These are phyloP conservation scores for Candida koratica DNA, from an alignment of 805 yeast genomes.

Conservation along the genomic window DNA sequence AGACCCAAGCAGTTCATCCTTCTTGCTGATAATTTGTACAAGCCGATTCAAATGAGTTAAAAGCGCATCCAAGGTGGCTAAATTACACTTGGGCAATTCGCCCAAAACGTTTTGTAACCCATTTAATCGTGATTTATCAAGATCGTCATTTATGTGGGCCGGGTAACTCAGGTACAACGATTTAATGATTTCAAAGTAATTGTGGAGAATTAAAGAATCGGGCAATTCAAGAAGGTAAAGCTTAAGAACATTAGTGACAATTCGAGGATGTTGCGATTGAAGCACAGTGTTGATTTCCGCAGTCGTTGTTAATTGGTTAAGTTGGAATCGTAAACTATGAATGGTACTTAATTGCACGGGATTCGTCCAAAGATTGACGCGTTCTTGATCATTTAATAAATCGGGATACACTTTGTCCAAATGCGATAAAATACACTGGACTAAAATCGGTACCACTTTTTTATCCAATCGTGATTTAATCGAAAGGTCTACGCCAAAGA, in stretches of 20 bases:
- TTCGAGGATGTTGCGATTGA: slow-evolving; percentile 45
- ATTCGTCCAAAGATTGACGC: slow-evolving; percentile 65
- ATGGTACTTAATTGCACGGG: slow-evolving; percentile 59
- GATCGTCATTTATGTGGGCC: slow-evolving; percentile 28
- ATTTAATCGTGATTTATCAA: slow-evolving; percentile 43
- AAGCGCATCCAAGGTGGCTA: slow-evolving; percentile 79
- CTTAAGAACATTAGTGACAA: slow-evolving; percentile 65
- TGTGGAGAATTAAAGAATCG: slow-evolving; percentile 64
- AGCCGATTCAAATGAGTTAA: slow-evolving; percentile 70
- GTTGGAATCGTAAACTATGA: slow-evolving; percentile 55
- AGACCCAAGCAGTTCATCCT: slow-evolving; percentile 29
- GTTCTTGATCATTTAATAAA: slow-evolving; percentile 60
- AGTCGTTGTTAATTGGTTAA: slow-evolving; percentile 38
- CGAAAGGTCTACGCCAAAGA: slow-evolving; percentile 76
- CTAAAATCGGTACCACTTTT: slow-evolving; percentile 65
- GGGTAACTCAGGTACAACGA: slow-evolving; percentile 52
- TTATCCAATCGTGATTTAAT: slow-evolving; percentile 67
- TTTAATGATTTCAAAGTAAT: slow-evolving; percentile 62
- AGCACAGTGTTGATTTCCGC: slow-evolving; percentile 31
- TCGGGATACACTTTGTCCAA: slow-evolving; percentile 72
- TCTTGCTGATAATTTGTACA: slow-evolving; percentile 45
- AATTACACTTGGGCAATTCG: slow-evolving; percentile 64
- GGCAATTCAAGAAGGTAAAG: slow-evolving; percentile 77
- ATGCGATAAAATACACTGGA: slow-evolving; percentile 58
- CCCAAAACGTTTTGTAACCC: slow-evolving; percentile 65